Percentiles rank a stretch among this genome's conserved stretches.
Evolutionary conservation across 305 asterid species (phyloP).

Genomic region (Fraxinus albicans): DNA sequence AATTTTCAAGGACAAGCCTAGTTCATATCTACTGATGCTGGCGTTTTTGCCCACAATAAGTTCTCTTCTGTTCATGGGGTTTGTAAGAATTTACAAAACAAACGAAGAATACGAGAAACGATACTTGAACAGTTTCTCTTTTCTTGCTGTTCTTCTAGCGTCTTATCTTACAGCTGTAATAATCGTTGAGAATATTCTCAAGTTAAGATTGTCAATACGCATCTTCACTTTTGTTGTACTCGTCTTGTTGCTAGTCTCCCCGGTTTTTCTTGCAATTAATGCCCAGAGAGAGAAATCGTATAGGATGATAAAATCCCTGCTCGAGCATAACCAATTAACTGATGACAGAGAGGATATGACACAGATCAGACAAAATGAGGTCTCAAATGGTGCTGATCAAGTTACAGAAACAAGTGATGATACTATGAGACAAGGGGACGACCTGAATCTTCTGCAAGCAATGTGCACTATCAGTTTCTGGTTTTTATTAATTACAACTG

Average conservation of each 20-base stretch:
- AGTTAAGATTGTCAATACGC: conserved; percentile 38
- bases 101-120: conserved; percentile 65
- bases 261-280: conserved; percentile 41
- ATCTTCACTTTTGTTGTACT: conserved; percentile 44
- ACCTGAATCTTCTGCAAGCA: conserved; percentile 59
- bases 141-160: conserved; percentile 56
- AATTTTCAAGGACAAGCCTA: conserved; percentile 57
- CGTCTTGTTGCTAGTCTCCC: conserved; percentile 58
- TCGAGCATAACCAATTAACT: conserved; percentile 60
- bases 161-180: conserved; percentile 67
- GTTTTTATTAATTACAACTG: conserved; percentile 70
- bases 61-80: conserved; percentile 67
- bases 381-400: conserved; percentile 40
- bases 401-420: conserved; percentile 28
- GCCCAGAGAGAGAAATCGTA: conserved; percentile 64
- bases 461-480: conserved; percentile 69
- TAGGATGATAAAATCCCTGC: conserved; percentile 53
- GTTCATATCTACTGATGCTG: conserved; percentile 58
- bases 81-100: conserved; percentile 52
- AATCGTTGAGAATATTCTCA: conserved; percentile 50
- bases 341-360: conserved; percentile 31
- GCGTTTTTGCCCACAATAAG: conserved; percentile 63
- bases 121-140: conserved; percentile 63
- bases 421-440: conserved; percentile 32
- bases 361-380: conserved; percentile 27